These are phyloP conservation scores for Wallacemonas sp. DNA, from an alignment of 208 protist genomes.

Conservation along the genomic window DNA sequence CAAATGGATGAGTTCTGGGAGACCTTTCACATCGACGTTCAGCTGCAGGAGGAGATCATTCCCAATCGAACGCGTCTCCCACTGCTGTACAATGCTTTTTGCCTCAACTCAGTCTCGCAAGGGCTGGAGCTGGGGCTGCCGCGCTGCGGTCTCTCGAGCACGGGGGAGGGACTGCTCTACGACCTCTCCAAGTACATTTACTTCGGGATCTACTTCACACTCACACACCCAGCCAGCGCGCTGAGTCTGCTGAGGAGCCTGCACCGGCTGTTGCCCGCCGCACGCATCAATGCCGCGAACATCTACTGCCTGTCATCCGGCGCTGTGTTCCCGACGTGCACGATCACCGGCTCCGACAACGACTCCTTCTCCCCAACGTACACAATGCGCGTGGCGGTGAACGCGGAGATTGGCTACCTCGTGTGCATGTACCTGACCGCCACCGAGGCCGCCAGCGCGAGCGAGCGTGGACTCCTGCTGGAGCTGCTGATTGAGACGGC, in stretches of 20 bases:
- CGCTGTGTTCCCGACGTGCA: slow-evolving; percentile 75
- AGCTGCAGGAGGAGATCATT: slow-evolving; percentile 80
- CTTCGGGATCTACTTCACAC: slow-evolving; percentile 85
- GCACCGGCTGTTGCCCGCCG: slow-evolving; percentile 70
- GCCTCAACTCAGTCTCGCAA: slow-evolving; percentile 68
- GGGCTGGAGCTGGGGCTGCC: slow-evolving; percentile 73
- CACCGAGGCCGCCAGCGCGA: slow-evolving; percentile 41
- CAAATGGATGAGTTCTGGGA: slow-evolving; percentile 71
- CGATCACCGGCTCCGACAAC: slow-evolving; percentile 69
- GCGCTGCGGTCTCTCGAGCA: slow-evolving; percentile 62
- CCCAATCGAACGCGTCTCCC: slow-evolving; percentile 68
- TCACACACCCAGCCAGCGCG: slow-evolving; percentile 60
- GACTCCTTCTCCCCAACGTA: slow-evolving; percentile 51
- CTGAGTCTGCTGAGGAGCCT: slow-evolving; percentile 72
- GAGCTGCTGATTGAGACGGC: slow-evolving; percentile 89
- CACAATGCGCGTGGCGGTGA: slow-evolving; percentile 73
- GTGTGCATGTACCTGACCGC: slow-evolving; percentile 73
- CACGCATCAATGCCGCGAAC: slow-evolving; percentile 65
- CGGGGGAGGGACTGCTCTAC: slow-evolving; percentile 65
- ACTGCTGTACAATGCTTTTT: slow-evolving; percentile 80
- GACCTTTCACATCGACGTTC: slow-evolving; percentile 67
- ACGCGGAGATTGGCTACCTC: slow-evolving; percentile 83
- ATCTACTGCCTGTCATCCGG: slow-evolving; percentile 45
- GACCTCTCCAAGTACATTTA: slow-evolving; percentile 84
- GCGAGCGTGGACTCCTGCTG: slow-evolving; percentile 69